Evolutionary conservation across 2,329 filamentous ascomycete genomes (phyloP), one percentile per base, ranked within the genome.

Genomic region (Phoma sp.): DNA sequence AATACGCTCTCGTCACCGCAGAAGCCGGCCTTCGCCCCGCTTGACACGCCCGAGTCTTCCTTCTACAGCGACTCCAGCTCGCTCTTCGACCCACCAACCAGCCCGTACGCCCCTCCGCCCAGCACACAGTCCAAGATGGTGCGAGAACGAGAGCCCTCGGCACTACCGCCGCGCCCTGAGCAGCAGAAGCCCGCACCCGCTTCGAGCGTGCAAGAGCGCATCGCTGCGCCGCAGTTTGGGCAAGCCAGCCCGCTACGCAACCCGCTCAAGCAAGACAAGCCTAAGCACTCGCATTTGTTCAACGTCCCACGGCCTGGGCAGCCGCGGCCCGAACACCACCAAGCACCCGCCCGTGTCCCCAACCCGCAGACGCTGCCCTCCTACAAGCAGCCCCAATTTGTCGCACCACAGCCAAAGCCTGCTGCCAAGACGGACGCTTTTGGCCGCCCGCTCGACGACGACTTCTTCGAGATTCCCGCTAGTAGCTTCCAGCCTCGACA

Each of bases 161-260:
- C 74, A 56, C 72, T 72, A 42, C 68, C 77, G 25, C 54, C 55
- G 25, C 65, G 59, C 39, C 57, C 52, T 29, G 59, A 58, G 29
- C 37, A 38, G 15, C 67, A 66, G 30, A 64, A 60, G 36, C 52
- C 64, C 10, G 47, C 56, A 2, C 49, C 67, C 1, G 62, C 73
- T 25, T 64, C 73, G 12, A 60, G 74, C 11, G 65, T 74, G 12
- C 73, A 77, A 34, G 60, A 68, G 11, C 64, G 57, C 32, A 62
- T 66, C 7, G 56, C 61, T 4, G 56, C 59, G 17, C 69, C 70
- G 15, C 79, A 86, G 62, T 87, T 87, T 64, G 85, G 85, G 45
- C 81, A 83, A 62, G 77, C 85, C 2, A 86, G 83, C 57, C 82
- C 84, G 14, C 72, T 87, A 51, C 76, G 83, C 60, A 78, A 80